Percentiles rank a stretch among this genome's conserved stretches.
Conservation (phyloP, 2,329 filamentous ascomycete genomes). For the Talaromyces sp. region DNA sequence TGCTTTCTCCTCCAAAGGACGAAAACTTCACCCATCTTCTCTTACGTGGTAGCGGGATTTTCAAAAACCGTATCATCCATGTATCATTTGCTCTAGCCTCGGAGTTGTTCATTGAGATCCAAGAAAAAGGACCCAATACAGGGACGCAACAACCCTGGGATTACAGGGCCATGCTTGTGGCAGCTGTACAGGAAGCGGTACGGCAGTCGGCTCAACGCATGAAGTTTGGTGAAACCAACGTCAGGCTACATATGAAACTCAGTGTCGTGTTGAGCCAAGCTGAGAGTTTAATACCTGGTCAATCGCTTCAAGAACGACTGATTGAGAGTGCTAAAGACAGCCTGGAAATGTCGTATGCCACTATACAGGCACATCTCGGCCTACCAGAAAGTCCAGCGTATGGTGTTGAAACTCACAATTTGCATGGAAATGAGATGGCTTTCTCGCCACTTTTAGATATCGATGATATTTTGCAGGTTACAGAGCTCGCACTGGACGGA, state of each 20-base stretch:
- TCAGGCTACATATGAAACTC: conserved; percentile 8
- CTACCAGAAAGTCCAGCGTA: background rate
- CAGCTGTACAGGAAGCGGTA: background rate
- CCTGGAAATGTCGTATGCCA: background rate
- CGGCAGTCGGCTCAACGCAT: conserved; percentile 2
- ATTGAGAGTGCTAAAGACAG: conserved; percentile 8
- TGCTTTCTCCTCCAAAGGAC: background rate
- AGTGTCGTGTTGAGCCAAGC: background rate
- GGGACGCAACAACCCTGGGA: background rate
- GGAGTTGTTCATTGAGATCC: conserved; percentile 6
- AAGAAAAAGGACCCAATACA: background rate
- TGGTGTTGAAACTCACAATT: background rate
- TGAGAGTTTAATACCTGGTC: background rate
- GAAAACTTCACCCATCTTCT: conserved; percentile 1
- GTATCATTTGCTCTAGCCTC: conserved; percentile 4
- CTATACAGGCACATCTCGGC: background rate
- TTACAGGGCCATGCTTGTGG: conserved; percentile 4
- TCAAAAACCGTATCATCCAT: conserved; percentile 11
- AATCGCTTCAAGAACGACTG: conserved; percentile 4
- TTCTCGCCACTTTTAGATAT: background rate
- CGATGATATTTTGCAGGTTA: conserved; percentile 1
- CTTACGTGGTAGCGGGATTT: conserved; percentile 4
- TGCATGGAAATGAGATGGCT: background rate
- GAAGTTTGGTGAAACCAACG: conserved; percentile 8
- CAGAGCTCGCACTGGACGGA: background rate